Conservation (phyloP, 148 eudicot genomes). For the Beta vulgaris region DNA sequence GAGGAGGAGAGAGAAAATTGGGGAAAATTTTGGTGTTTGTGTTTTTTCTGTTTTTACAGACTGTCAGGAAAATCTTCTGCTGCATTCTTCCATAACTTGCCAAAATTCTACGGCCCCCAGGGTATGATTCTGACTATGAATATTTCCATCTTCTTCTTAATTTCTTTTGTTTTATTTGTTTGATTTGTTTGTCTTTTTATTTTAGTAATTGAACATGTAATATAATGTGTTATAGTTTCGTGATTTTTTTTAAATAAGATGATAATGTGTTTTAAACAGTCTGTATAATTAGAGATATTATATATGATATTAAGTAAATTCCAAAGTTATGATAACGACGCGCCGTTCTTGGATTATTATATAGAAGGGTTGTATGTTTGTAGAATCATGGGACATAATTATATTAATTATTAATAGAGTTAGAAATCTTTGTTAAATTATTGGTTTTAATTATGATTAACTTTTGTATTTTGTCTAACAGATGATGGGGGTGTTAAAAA, state of each 20-base stretch:
- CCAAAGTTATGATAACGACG: too few species aligned
- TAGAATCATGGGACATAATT: slow-evolving; percentile 25
- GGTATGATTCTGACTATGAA: slow-evolving; percentile 7
- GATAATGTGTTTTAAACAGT: too few species aligned
- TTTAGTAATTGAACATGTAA: too few species aligned
- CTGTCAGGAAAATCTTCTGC: neutral
- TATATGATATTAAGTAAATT: too few species aligned
- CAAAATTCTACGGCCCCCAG: slow-evolving; percentile 15
- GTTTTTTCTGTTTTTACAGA: too few species aligned
- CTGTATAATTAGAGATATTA: too few species aligned
- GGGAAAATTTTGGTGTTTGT: neutral
- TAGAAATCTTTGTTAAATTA: slow-evolving; percentile 28
- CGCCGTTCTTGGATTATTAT: slow-evolving; percentile 6
- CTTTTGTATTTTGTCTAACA: slow-evolving; percentile 14
- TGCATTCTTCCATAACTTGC: slow-evolving; percentile 15
- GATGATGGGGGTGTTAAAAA: slow-evolving; percentile 28
- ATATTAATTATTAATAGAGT: slow-evolving; percentile 9
- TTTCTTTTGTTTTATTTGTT: neutral
- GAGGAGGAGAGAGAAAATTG: slow-evolving; percentile 7
- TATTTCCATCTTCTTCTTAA: neutral
- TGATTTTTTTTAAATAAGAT: too few species aligned
- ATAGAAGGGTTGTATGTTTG: too few species aligned
- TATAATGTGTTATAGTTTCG: too few species aligned
- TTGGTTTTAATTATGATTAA: slow-evolving; percentile 22
- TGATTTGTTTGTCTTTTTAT: neutral